Evolutionary conservation across 257 asterid species (phyloP).

Genomic region (Solanum corneliomulleri): DNA sequence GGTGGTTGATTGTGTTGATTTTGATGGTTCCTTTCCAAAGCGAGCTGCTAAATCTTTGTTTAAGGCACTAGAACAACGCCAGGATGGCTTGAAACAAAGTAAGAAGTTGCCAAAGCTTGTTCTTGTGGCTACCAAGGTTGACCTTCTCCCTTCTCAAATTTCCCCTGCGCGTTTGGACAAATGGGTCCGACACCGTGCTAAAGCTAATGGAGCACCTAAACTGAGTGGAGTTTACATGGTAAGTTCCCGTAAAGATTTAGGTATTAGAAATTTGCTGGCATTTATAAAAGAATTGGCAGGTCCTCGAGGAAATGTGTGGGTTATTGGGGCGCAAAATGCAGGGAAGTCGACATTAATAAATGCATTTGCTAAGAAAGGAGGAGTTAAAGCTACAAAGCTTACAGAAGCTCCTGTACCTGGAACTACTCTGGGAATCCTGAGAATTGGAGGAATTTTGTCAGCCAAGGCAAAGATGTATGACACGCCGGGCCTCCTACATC

Average conservation of each 20-base stretch:
- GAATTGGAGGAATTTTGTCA: slow-evolving; percentile 82
- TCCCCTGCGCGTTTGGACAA: slow-evolving; percentile 82
- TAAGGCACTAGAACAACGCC: slow-evolving; percentile 42
- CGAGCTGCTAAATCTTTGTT: slow-evolving; percentile 80
- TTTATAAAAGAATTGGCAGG: slow-evolving; percentile 76
- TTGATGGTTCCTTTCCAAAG: slow-evolving; percentile 92
- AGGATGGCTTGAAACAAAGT: slow-evolving; percentile 35
- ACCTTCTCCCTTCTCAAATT: slow-evolving; percentile 88
- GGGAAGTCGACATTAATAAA: slow-evolving; percentile 90
- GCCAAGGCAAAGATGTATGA: slow-evolving; percentile 98
- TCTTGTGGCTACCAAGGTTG: slow-evolving; percentile 89
- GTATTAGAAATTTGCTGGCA: slow-evolving; percentile 66
- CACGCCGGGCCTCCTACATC: slow-evolving; percentile 90
- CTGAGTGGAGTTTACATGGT: slow-evolving; percentile 83
- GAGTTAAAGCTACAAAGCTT: slow-evolving; percentile 61
- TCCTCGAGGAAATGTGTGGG: slow-evolving; percentile 97
- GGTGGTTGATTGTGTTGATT: slow-evolving; percentile 92
- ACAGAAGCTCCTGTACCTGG: slow-evolving; percentile 96
- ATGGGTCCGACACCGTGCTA: slow-evolving; percentile 88
- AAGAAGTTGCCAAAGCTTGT: slow-evolving; percentile 81
- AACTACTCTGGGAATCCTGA: slow-evolving; percentile 84
- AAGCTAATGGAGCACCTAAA: slow-evolving; percentile 81
- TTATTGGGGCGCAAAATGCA: slow-evolving; percentile 92
- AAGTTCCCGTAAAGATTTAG: slow-evolving; percentile 85
- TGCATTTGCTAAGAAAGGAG: slow-evolving; percentile 74